Evolutionary conservation across 371 early-diverging fungal genomes (phyloP).

Genomic region (Lichtheimia hyalospora): DNA sequence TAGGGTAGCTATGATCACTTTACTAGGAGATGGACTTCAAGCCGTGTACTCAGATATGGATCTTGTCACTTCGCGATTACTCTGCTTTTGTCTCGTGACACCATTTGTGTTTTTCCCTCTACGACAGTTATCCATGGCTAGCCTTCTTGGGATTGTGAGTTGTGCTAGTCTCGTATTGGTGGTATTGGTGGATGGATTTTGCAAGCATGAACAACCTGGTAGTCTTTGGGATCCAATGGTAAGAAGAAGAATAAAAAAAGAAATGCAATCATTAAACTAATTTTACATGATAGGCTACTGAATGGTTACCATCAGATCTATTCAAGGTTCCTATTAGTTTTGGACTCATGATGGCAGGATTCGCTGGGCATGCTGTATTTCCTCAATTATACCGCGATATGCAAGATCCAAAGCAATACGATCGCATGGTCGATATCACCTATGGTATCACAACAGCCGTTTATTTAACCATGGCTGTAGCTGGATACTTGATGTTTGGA

Average conservation of each 20-base stretch:
- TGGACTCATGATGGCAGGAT: conserved; percentile 44
- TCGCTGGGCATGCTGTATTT: conserved; percentile 63
- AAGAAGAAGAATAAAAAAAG: conserved; percentile 10
- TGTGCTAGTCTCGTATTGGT: conserved; percentile 37
- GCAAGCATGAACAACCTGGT: conserved; percentile 48
- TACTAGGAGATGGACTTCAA: conserved; percentile 35
- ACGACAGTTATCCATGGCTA: conserved; percentile 38
- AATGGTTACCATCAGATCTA: conserved; percentile 25
- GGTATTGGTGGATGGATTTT: conserved; percentile 47
- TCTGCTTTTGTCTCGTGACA: conserved; percentile 13
- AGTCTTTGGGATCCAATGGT: conserved; percentile 53
- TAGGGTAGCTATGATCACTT: conserved; percentile 35
- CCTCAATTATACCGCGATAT: conserved; percentile 71
- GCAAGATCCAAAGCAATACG: conserved; percentile 51
- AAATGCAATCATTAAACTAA: background rate
- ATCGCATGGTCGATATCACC: conserved; percentile 35
- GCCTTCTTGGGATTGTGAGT: conserved; percentile 45
- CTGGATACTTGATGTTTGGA: conserved; percentile 81
- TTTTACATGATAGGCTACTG: conserved; percentile 23
- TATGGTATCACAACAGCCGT: conserved; percentile 28
- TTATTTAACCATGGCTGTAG: conserved; percentile 31
- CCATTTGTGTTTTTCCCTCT: conserved; percentile 37
- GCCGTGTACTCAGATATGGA: conserved; percentile 20
- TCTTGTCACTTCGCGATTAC: conserved; percentile 7
- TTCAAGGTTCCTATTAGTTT: conserved; percentile 31